Conservation (phyloP, 1,284 basidiomycete species). For the Cryptococcus sp. region DNA sequence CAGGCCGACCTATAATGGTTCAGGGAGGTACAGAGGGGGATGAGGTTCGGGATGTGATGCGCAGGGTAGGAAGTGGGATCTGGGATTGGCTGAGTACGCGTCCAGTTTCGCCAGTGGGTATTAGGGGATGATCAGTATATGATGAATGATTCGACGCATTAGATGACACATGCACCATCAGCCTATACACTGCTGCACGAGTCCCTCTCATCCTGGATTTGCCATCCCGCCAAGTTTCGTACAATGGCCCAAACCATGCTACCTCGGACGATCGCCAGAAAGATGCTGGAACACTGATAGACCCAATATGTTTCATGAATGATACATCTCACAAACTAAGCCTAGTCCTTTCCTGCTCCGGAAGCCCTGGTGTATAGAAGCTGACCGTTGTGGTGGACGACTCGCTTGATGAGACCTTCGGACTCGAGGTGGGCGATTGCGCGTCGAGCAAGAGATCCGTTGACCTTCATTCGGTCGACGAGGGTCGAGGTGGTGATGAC, state of each 20-base stretch:
- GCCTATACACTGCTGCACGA: too few species aligned
- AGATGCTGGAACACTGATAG: too few species aligned
- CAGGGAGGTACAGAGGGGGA: constrained; percentile 26
- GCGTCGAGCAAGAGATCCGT: constrained; percentile 88
- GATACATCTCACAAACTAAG: not conserved
- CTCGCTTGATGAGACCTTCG: constrained; percentile 92
- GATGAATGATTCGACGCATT: too few species aligned
- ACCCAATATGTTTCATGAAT: constrained; percentile 1
- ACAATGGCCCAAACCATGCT: too few species aligned
- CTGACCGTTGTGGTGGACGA: constrained; percentile 94
- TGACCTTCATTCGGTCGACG: constrained; percentile 85
- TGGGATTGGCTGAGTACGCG: constrained; percentile 38
- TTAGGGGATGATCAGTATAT: constrained; percentile 24
- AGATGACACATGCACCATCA: too few species aligned
- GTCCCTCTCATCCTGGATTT: too few species aligned
- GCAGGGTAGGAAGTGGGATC: constrained; percentile 29
- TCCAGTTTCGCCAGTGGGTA: constrained; percentile 10
- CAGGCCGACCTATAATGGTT: constrained; percentile 56
- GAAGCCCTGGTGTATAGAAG: constrained; percentile 62
- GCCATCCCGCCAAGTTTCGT: too few species aligned
- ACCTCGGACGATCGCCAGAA: too few species aligned
- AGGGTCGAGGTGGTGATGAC: constrained; percentile 97
- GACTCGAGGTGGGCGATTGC: constrained; percentile 92
- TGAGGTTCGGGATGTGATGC: constrained; percentile 39
- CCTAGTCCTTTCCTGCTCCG: constrained; percentile 41